A percentile compares a stretch with the other conserved stretches of the same genome.
Evolutionary conservation across 495 filamentous ascomycete species (phyloP).

Genomic region (Oidiodendron maius): DNA sequence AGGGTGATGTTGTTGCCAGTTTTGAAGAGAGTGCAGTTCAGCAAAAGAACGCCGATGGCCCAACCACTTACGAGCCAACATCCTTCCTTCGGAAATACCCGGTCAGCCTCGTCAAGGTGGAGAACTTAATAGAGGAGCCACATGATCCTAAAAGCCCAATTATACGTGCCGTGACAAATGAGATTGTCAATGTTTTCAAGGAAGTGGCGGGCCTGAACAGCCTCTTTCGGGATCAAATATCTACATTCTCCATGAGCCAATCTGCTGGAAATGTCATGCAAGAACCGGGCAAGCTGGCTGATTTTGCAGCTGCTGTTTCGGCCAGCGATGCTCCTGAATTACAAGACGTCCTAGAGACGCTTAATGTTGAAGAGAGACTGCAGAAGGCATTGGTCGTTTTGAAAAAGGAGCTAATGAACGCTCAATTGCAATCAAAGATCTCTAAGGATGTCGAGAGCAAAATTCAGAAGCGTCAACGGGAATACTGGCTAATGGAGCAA

Average conservation of each 20-base stretch:
- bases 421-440: slow-evolving; percentile 94
- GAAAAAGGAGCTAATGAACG: slow-evolving; percentile 98
- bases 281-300: slow-evolving; percentile 89
- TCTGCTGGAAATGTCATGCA: slow-evolving; percentile 90
- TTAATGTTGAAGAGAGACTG: slow-evolving; percentile 85
- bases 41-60: slow-evolving; percentile 34
- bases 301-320: slow-evolving; percentile 94
- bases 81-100: slow-evolving; percentile 86
- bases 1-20: slow-evolving; percentile 92
- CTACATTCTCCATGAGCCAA: slow-evolving; percentile 91
- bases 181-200: slow-evolving; percentile 98
- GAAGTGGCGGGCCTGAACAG: slow-evolving; percentile 89
- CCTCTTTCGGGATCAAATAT: slow-evolving; percentile 96
- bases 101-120: slow-evolving; percentile 89
- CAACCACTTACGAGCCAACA: slow-evolving; percentile 72
- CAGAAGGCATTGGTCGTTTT: slow-evolving; percentile 84
- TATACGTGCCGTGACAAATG: slow-evolving; percentile 86
- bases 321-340: slow-evolving; percentile 85
- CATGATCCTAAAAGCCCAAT: slow-evolving; percentile 82
- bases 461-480: slow-evolving; percentile 95
- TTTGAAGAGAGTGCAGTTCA: slow-evolving; percentile 76
- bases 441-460: slow-evolving; percentile 96
- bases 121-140: slow-evolving; percentile 83
- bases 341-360: slow-evolving; percentile 83
- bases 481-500: slow-evolving; percentile 99